Evolutionary conservation across 495 filamentous ascomycete genomes (phyloP).

Genomic region (Hyaloscypha variabilis): DNA sequence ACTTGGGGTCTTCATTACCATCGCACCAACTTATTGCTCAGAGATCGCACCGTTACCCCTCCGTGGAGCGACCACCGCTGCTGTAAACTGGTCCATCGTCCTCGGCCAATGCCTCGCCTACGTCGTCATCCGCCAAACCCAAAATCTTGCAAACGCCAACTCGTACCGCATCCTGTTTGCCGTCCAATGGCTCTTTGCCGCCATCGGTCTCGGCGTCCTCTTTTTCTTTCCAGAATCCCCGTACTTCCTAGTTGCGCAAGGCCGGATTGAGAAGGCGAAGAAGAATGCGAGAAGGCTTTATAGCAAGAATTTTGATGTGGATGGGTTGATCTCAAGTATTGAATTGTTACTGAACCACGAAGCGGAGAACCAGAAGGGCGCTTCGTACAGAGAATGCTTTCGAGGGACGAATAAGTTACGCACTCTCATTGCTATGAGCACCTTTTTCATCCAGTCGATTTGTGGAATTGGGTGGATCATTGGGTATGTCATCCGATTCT

Average conservation of each 20-base stretch:
- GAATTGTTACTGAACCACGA: conserved; percentile 7
- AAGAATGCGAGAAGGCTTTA: conserved; percentile 16
- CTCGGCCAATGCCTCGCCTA: conserved; percentile 57
- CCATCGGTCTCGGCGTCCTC: conserved; percentile 9
- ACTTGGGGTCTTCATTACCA: conserved; percentile 23
- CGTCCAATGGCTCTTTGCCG: conserved; percentile 24
- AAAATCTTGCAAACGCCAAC: neutral
- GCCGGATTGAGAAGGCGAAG: conserved; percentile 17
- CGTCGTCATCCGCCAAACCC: conserved; percentile 21
- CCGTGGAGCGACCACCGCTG: conserved; percentile 56
- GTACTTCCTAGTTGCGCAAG: conserved; percentile 19
- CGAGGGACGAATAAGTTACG: conserved; percentile 13
- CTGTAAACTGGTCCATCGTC: conserved; percentile 67
- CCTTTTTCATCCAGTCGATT: conserved; percentile 23
- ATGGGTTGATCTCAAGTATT: conserved; percentile 19
- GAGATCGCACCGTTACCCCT: conserved; percentile 22
- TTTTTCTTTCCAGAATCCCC: conserved; percentile 23
- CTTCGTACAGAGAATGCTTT: conserved; percentile 15
- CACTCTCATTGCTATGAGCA: conserved; percentile 20
- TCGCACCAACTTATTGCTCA: conserved; percentile 23
- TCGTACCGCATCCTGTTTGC: conserved; percentile 21
- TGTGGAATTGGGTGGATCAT: conserved; percentile 25
- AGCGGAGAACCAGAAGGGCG: conserved; percentile 2
- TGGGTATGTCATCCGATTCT: neutral
- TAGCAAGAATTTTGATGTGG: conserved; percentile 8